A percentile compares a stretch with the other conserved stretches of the same genome.
These are phyloP conservation scores for Carallia brachiata DNA, from an alignment of 345 rosid species.

Conservation along the genomic window DNA sequence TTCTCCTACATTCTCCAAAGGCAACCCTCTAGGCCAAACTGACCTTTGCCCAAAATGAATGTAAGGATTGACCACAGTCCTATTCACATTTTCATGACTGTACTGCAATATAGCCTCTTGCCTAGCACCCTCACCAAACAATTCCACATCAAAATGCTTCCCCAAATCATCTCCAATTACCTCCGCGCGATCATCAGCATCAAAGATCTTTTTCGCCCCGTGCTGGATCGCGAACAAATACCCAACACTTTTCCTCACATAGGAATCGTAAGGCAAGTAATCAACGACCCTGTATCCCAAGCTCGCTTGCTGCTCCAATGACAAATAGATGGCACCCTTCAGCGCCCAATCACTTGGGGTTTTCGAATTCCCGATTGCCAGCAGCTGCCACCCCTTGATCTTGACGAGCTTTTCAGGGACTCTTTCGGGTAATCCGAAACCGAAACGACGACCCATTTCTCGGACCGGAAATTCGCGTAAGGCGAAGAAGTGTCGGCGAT, in stretches of 20 bases:
- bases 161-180: slow-evolving; percentile 83
- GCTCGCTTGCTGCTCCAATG: slow-evolving; percentile 81
- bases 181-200: slow-evolving; percentile 89
- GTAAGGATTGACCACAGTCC: slow-evolving; percentile 85
- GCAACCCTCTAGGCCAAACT: slow-evolving; percentile 98
- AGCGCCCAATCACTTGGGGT: slow-evolving; percentile 86
- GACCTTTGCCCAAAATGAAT: slow-evolving; percentile 96
- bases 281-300: slow-evolving; percentile 71
- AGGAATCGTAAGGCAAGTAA: slow-evolving; percentile 88
- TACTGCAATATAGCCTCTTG: slow-evolving; percentile 82
- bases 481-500: slow-evolving; percentile 60
- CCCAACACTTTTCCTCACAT: slow-evolving; percentile 80
- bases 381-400: slow-evolving; percentile 92
- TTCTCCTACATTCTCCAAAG: slow-evolving; percentile 90
- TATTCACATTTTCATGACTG: slow-evolving; percentile 73
- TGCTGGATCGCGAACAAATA: slow-evolving; percentile 95
- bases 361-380: slow-evolving; percentile 80
- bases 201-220: slow-evolving; percentile 92
- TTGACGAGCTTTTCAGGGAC: slow-evolving; percentile 55
- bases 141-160: slow-evolving; percentile 86
- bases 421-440: slow-evolving; percentile 76
- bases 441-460: slow-evolving; percentile 84
- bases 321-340: slow-evolving; percentile 80
- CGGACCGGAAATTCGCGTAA: slow-evolving; percentile 65
- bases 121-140: slow-evolving; percentile 79